These are phyloP conservation scores for Hypomyces perniciosus DNA, from an alignment of 2,329 filamentous ascomycete species.

Conservation along the genomic window DNA sequence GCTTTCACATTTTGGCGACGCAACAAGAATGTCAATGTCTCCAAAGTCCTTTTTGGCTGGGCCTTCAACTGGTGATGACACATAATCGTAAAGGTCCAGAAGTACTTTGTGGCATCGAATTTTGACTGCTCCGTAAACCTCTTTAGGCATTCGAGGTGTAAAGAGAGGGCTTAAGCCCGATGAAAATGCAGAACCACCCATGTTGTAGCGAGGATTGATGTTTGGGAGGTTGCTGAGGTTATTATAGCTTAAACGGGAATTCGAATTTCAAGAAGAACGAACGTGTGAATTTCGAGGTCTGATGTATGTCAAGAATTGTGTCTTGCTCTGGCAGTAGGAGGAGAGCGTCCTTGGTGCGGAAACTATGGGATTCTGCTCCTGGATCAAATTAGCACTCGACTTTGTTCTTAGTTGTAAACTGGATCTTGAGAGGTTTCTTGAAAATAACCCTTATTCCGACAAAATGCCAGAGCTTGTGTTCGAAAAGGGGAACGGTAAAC, in stretches of 20 bases:
- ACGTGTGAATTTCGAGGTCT: too few species aligned
- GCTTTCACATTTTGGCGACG: slow-evolving; percentile 23
- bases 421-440: too few species aligned
- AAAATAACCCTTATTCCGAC: too few species aligned
- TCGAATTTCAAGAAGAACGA: background rate
- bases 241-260: too few species aligned
- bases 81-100: slow-evolving; percentile 44
- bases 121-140: slow-evolving; percentile 50
- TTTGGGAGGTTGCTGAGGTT: background rate
- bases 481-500: too few species aligned
- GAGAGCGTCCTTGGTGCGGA: too few species aligned
- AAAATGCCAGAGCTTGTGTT: too few species aligned
- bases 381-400: too few species aligned
- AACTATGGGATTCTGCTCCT: too few species aligned
- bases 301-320: too few species aligned
- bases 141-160: slow-evolving; percentile 60
- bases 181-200: slow-evolving; percentile 62
- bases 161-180: slow-evolving; percentile 39
- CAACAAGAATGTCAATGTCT: slow-evolving; percentile 67
- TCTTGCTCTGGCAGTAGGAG: too few species aligned
- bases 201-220: slow-evolving; percentile 26
- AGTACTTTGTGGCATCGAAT: slow-evolving; percentile 41
- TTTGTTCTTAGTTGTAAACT: too few species aligned
- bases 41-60: slow-evolving; percentile 64
- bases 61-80: slow-evolving; percentile 59